Conservation (phyloP, 1,284 basidiomycete genomes). For the Vanrija humicola region DNA sequence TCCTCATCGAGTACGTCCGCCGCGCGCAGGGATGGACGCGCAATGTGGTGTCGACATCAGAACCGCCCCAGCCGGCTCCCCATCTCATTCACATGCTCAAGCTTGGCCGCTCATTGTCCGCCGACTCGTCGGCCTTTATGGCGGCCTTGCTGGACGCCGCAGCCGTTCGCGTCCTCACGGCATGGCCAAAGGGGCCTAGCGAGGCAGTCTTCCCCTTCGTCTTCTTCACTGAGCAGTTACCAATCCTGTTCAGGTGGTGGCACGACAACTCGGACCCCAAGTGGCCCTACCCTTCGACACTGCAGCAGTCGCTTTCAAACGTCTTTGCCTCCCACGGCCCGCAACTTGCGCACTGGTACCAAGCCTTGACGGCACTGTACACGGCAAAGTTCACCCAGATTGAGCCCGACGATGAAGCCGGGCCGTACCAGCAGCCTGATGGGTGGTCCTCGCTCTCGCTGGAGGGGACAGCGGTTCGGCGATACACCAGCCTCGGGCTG, state of each 20-base stretch:
- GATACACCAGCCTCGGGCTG: constrained; percentile 26
- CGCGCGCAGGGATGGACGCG: constrained; percentile 12
- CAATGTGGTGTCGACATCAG: neutral
- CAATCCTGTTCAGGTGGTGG: constrained; percentile 36
- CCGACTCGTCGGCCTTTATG: constrained; percentile 12
- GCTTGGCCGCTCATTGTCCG: constrained; percentile 11
- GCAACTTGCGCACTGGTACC: constrained; percentile 5
- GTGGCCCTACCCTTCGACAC: constrained; percentile 29
- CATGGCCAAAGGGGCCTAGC: neutral
- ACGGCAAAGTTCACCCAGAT: constrained; percentile 14
- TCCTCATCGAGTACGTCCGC: constrained; percentile 24
- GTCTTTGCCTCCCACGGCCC: constrained; percentile 6
- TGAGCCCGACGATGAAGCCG: constrained; percentile 34
- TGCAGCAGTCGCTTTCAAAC: constrained; percentile 8
- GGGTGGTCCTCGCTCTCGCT: constrained; percentile 35
- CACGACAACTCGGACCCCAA: constrained; percentile 24
- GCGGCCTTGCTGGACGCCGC: constrained; percentile 12
- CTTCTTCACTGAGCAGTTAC: constrained; percentile 32
- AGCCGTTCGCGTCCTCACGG: neutral
- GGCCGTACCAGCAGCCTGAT: constrained; percentile 28
- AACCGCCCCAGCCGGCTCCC: constrained; percentile 10
- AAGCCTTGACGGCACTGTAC: constrained; percentile 9
- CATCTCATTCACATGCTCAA: constrained; percentile 11
- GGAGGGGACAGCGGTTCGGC: constrained; percentile 27
- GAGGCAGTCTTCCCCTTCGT: constrained; percentile 14